Evolutionary conservation across 1,139 yeast species (phyloP).

Genomic region (Protomyces inouyei): DNA sequence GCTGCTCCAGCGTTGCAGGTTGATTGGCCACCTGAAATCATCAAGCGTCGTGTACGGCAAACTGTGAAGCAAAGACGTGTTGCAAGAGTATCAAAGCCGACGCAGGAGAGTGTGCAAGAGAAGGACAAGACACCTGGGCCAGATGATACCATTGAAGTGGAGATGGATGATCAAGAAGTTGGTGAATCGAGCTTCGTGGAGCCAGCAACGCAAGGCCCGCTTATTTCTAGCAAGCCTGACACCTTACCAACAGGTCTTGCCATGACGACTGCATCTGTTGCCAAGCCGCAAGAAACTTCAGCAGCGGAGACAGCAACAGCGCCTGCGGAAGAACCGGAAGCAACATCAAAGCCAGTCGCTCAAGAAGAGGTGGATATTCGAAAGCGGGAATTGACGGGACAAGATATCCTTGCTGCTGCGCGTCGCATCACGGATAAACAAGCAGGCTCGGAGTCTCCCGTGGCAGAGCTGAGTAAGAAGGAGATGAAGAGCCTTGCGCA

Average conservation of each 20-base stretch:
- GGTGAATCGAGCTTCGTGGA: conserved; percentile 11
- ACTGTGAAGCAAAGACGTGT: not conserved
- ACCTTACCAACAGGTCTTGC: conserved; percentile 2
- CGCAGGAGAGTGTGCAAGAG: not conserved
- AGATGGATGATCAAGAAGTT: conserved; percentile 9
- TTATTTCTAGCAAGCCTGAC: conserved; percentile 1
- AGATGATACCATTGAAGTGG: conserved; percentile 19
- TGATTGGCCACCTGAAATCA: conserved; percentile 9
- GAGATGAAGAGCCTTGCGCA: not conserved
- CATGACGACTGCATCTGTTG: not conserved
- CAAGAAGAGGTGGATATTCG: not conserved
- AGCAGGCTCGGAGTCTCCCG: not conserved
- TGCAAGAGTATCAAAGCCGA: not conserved
- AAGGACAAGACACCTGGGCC: not conserved
- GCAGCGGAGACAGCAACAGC: not conserved
- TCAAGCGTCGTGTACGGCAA: not conserved
- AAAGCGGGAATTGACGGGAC: not conserved
- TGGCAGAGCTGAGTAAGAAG: not conserved
- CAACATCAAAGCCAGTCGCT: not conserved
- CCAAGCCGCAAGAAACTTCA: not conserved
- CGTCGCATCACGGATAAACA: not conserved
- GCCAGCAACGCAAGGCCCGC: conserved; percentile 6
- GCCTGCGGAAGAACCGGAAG: no score
- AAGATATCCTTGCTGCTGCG: not conserved
- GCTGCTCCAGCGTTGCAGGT: not conserved